phyloP scores from a whole-genome alignment of 2,329 filamentous ascomycete genomes.

The Sarocladium strictum region DNA sequence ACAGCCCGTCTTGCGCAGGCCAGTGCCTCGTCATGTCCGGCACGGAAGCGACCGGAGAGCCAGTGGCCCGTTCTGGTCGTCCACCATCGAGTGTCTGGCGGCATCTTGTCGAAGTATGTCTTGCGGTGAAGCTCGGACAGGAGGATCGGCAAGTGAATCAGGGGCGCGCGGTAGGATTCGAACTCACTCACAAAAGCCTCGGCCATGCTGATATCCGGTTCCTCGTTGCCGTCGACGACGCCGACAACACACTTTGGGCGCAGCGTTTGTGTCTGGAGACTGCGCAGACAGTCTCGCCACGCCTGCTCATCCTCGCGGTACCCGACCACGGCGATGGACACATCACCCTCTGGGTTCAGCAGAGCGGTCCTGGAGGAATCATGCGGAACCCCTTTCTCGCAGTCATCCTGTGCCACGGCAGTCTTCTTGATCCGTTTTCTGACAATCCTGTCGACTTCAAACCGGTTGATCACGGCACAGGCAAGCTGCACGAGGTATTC shows the following conservation, averaged over 20 bases:
- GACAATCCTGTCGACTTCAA: no score
- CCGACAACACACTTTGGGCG: conserved; percentile 12
- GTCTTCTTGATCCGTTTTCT: no score
- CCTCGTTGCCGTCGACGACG: conserved; percentile 13
- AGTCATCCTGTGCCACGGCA: no score
- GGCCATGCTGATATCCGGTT: conserved; percentile 13
- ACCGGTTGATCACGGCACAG: no score
- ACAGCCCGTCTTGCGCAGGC: conserved; percentile 6
- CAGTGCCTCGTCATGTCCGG: conserved; percentile 10
- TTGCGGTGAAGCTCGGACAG: conserved; percentile 12
- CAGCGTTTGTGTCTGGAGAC: conserved; percentile 12
- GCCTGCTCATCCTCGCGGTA: conserved; percentile 14
- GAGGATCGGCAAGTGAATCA: conserved; percentile 14
- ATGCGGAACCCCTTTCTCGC: no score
- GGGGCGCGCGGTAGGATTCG: conserved; percentile 10
- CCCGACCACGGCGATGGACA: conserved; percentile 14
- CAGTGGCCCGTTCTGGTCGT: conserved; percentile 10
- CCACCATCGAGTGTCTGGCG: conserved; percentile 7
- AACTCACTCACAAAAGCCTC: conserved; percentile 12
- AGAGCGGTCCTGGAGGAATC: no score
- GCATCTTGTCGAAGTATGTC: conserved; percentile 11
- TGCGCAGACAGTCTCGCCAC: conserved; percentile 12
- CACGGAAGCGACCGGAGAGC: conserved; percentile 10
- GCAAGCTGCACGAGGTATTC: no score
- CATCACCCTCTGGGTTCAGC: conserved; percentile 11